These are phyloP conservation scores for Fomitopsis schrenkii DNA, from an alignment of 1,284 basidiomycete genomes.

Conservation along the genomic window DNA sequence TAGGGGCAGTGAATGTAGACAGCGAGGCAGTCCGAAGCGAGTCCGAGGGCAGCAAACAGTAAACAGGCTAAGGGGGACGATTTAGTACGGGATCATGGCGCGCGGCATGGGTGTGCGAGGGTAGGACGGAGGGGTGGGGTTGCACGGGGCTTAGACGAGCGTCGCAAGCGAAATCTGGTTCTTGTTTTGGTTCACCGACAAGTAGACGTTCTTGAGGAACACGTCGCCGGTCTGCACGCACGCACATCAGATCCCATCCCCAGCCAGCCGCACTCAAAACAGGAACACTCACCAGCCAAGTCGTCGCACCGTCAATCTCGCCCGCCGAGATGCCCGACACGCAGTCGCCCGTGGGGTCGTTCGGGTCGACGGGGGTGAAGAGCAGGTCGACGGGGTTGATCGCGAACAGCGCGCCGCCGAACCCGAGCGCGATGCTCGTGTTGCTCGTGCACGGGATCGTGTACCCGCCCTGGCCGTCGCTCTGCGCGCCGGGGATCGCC, in stretches of 20 bases:
- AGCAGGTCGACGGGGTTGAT: conserved; percentile 71
- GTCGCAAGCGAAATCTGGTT: conserved; percentile 69
- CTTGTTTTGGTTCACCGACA: conserved; percentile 65
- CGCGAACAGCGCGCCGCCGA: conserved; percentile 58
- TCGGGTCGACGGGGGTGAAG: conserved; percentile 59
- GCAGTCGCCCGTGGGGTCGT: conserved; percentile 66
- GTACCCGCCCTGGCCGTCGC: conserved; percentile 64
- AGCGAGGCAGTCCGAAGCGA: background rate
- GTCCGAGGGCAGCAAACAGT: background rate
- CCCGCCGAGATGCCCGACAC: conserved; percentile 72
- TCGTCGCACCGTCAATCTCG: conserved; percentile 52
- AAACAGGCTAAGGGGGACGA: background rate
- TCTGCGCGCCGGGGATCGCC: conserved; percentile 59
- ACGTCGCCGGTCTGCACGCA: conserved; percentile 52
- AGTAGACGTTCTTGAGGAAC: conserved; percentile 79
- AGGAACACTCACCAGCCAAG: conserved; percentile 62
- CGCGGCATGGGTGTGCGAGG: background rate
- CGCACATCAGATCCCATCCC: background rate
- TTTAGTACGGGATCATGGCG: background rate
- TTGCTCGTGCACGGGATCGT: conserved; percentile 76
- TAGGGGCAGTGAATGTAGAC: background rate
- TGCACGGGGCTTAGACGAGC: conserved; percentile 12
- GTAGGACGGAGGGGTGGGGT: background rate
- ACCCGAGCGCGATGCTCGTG: conserved; percentile 61
- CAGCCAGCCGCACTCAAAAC: background rate